A percentile compares a stretch with the other conserved stretches of the same genome.
Conservation (phyloP, 2,329 filamentous ascomycete species). For the Stagonosporopsis chrysanthemi region DNA sequence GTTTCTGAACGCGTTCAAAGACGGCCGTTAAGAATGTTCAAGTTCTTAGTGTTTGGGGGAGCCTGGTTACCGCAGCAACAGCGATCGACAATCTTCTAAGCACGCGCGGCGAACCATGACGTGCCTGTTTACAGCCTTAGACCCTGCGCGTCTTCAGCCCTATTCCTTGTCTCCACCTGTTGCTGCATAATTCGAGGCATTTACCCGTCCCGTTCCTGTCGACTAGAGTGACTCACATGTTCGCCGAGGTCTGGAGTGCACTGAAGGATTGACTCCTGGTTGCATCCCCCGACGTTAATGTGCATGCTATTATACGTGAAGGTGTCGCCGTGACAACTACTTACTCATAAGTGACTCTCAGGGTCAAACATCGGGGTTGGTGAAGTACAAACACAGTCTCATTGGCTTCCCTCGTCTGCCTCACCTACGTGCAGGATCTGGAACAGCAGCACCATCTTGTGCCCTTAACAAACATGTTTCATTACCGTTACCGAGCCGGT, state of each 20-base stretch:
- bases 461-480: background rate
- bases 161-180: constrained; percentile 18
- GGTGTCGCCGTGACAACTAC: constrained; percentile 9
- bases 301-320: background rate
- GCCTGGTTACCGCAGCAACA: constrained; percentile 17
- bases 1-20: constrained; percentile 8
- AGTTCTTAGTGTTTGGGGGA: constrained; percentile 16
- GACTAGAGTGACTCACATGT: constrained; percentile 17
- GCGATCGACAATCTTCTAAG: constrained; percentile 13
- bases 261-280: background rate
- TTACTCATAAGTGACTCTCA: background rate
- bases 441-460: too few relatives aligned
- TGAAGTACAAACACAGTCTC: background rate
- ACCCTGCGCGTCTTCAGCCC: constrained; percentile 15
- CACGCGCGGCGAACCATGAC: constrained; percentile 20
- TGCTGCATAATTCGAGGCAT: constrained; percentile 7
- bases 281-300: background rate
- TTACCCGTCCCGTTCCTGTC: constrained; percentile 12
- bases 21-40: constrained; percentile 20
- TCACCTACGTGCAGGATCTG: background rate
- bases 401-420: background rate
- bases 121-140: constrained; percentile 12
- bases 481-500: background rate
- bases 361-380: background rate
- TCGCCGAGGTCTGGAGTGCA: constrained; percentile 1